Base-by-base conservation (phyloP, 257 asterid species). In the Solanum medicagineum region DNA sequence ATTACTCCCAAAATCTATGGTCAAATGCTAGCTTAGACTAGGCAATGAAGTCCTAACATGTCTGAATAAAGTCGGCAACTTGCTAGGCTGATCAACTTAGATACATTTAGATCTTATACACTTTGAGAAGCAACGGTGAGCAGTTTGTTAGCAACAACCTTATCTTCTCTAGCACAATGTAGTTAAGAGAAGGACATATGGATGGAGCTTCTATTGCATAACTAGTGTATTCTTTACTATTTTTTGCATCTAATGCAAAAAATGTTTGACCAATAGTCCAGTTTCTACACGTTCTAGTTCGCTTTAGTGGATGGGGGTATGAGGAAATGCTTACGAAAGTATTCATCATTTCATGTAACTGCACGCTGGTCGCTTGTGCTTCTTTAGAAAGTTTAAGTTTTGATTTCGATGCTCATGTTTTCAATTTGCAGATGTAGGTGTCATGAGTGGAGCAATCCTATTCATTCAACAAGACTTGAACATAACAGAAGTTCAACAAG, bases 381-480 rank as follows among this genome's bases (percentile, higher is more conserved):
- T 10, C 8, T 81, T 22, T 5, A 15, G 12, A n/a, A 13, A 53
- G 63, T 53, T 71, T 17, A 13, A 74, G 14, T 6, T n/a, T 74
- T 77, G 45, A 51, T 16, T 4, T 53, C 7, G 1, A 16, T 10
- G 26, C 14, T 2, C 57, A 5, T 36, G 10, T 32, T 85, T 42
- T 83, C 44, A 24, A 87, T 86, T 24, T 88, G 63, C 95, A 96
- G 99, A 94, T 89, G 98, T 96, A 36, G 99, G 99, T 79, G 98
- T 96, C 16, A 93, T 96, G 99, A 94, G 98, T 57, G 99, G 99
- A 59, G 98, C 99, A 86, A 90, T 96, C 86, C 81, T 96, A 42
- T 96, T 93, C 83, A 96, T 96, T 81, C 92, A 93, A 71, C 91
- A 96, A 89, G 99, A 96, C 86, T 45, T 96, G 60, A 91, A 93